phyloP scores from a whole-genome alignment of 2,329 filamentous ascomycete genomes.

The Nectriaceae sp. region DNA sequence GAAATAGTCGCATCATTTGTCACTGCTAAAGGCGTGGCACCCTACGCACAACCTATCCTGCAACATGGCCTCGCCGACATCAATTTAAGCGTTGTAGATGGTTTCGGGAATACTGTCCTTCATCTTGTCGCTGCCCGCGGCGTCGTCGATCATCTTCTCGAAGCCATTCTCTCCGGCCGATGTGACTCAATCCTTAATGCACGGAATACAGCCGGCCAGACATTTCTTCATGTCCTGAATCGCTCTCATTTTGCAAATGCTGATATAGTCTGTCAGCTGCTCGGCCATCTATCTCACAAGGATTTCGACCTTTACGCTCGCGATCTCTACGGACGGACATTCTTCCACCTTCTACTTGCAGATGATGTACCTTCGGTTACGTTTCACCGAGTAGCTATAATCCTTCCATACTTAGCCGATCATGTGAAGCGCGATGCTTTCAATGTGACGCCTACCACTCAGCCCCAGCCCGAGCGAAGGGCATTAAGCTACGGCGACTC shows the following conservation, averaged over 20 bases:
- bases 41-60: constrained; percentile 16
- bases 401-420: constrained; percentile 33
- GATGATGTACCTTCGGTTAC: constrained; percentile 35
- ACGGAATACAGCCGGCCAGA: constrained; percentile 49
- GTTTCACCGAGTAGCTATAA: no score
- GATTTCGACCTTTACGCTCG: constrained; percentile 36
- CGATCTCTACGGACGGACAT: constrained; percentile 55
- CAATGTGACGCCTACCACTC: constrained; percentile 29
- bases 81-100: constrained; percentile 33
- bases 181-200: constrained; percentile 23
- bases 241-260: constrained; percentile 35
- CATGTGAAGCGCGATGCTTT: constrained; percentile 52
- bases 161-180: constrained; percentile 21
- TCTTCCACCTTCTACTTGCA: constrained; percentile 48
- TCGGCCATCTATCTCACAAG: constrained; percentile 16
- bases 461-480: constrained; percentile 8
- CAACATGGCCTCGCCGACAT: background rate
- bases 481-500: constrained; percentile 6
- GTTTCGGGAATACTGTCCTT: constrained; percentile 50
- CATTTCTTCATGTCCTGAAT: constrained; percentile 48
- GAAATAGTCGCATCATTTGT: constrained; percentile 34
- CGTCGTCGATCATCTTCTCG: constrained; percentile 30
- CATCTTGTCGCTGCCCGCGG: constrained; percentile 46
- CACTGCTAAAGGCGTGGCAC: constrained; percentile 25
- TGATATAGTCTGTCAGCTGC: constrained; percentile 30